Evolutionary conservation across 176 grass and related monocot species (phyloP).

Genomic region (Cenchrus purpureus): DNA sequence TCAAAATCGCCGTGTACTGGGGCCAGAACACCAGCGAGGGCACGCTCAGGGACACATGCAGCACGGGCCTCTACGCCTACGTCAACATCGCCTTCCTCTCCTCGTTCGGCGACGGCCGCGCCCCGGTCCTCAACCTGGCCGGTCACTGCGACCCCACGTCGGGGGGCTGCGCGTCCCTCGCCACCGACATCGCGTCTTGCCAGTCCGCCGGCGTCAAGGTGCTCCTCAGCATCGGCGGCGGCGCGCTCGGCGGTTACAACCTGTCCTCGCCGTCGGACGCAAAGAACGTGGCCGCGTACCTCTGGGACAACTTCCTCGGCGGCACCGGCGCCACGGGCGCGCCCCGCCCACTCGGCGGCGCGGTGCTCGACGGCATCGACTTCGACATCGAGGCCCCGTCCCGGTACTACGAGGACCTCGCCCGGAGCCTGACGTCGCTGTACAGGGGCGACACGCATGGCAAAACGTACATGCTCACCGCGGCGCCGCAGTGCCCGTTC

Average conservation of each 20-base stretch:
- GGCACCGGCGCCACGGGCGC: neutral
- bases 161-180: conserved; percentile 48
- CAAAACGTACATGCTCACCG: conserved; percentile 44
- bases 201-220: conserved; percentile 63
- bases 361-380: conserved; percentile 73
- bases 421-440: conserved; percentile 39
- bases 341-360: conserved; percentile 48
- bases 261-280: conserved; percentile 49
- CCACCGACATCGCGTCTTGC: conserved; percentile 55
- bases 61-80: conserved; percentile 44
- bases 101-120: conserved; percentile 52
- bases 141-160: conserved; percentile 46
- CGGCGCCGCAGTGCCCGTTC: conserved; percentile 63
- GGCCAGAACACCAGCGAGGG: conserved; percentile 72
- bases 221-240: conserved; percentile 64
- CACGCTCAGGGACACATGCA: conserved; percentile 49
- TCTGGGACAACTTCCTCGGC: conserved; percentile 71
- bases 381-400: conserved; percentile 62
- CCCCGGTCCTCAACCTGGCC: conserved; percentile 58
- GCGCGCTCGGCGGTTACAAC: conserved; percentile 40
- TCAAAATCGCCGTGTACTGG: conserved; percentile 68
- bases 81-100: conserved; percentile 65
- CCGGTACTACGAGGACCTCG: conserved; percentile 40
- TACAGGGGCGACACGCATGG: conserved; percentile 5
- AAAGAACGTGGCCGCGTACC: conserved; percentile 48